phyloP scores from a whole-genome alignment of 2,329 filamentous ascomycete species.

The Epichloe gansuensis region DNA sequence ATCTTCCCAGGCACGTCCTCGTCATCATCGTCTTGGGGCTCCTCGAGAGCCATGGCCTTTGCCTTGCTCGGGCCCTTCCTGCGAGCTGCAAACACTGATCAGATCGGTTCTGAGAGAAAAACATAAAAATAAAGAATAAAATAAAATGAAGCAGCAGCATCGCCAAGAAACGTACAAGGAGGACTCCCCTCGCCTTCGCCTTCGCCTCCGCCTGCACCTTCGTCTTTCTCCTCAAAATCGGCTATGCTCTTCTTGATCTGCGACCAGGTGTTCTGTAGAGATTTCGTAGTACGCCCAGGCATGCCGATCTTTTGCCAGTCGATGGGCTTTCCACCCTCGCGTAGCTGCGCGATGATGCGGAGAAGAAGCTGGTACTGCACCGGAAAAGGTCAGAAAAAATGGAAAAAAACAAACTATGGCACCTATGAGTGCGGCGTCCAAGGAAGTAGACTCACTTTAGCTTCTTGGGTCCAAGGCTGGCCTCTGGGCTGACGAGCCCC shows the following conservation, averaged over 20 bases:
- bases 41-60: background rate
- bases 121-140: background rate
- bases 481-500: too few relatives aligned
- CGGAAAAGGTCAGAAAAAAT: background rate
- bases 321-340: slow-evolving; percentile 19
- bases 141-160: background rate
- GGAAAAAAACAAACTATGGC: background rate
- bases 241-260: slow-evolving; percentile 22
- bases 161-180: slow-evolving; percentile 9
- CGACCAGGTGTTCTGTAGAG: slow-evolving; percentile 25
- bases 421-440: too few relatives aligned
- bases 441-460: too few relatives aligned
- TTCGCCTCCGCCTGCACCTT: background rate
- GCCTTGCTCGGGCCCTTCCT: background rate
- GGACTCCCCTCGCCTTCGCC: background rate
- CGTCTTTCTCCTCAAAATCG: slow-evolving; percentile 19
- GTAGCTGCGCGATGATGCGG: slow-evolving; percentile 22
- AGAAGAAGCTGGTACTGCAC: slow-evolving; percentile 23
- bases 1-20: background rate
- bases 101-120: background rate
- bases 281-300: slow-evolving; percentile 25
- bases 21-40: background rate
- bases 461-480: too few relatives aligned
- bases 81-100: background rate
- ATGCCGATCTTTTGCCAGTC: slow-evolving; percentile 24